Conservation (phyloP, 1,284 basidiomycete species). For the Anthracocystis walkeri region DNA sequence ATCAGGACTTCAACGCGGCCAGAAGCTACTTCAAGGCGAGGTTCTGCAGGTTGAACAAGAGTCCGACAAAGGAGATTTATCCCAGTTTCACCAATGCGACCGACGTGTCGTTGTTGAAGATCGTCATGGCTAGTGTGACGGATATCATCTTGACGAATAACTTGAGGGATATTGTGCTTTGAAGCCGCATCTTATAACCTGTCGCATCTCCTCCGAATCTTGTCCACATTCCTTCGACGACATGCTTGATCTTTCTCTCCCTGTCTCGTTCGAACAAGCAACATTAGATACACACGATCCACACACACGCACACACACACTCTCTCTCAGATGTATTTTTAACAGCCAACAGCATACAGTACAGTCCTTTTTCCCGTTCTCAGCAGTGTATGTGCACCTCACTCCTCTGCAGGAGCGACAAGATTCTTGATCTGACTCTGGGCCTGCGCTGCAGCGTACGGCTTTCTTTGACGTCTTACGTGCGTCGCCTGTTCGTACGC, state of each 20-base stretch:
- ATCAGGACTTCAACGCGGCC: slow-evolving; percentile 78
- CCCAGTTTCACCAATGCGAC: slow-evolving; percentile 89
- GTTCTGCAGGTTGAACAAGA: slow-evolving; percentile 84
- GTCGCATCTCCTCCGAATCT: neutral
- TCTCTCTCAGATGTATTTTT: neutral
- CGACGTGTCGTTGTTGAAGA: slow-evolving; percentile 87
- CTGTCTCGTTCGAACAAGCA: neutral
- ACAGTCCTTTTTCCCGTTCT: no score
- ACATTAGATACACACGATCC: slow-evolving; percentile 1
- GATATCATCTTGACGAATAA: slow-evolving; percentile 63
- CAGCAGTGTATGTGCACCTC: no score
- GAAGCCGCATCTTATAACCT: slow-evolving; percentile 4
- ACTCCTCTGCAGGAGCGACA: slow-evolving; percentile 41
- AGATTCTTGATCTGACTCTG: slow-evolving; percentile 76
- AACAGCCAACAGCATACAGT: no score
- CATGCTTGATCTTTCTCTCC: neutral
- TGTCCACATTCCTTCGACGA: neutral
- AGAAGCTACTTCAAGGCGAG: slow-evolving; percentile 90
- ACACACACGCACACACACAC: no score
- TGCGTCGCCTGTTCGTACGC: slow-evolving; percentile 78
- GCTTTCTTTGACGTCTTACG: slow-evolving; percentile 73
- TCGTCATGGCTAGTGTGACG: slow-evolving; percentile 79
- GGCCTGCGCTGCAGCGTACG: slow-evolving; percentile 75
- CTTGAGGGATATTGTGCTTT: slow-evolving; percentile 45
- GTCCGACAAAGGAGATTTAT: slow-evolving; percentile 90